phyloP scores from a whole-genome alignment of 352 stramenopile species.

The Phytophthora tubulina region DNA sequence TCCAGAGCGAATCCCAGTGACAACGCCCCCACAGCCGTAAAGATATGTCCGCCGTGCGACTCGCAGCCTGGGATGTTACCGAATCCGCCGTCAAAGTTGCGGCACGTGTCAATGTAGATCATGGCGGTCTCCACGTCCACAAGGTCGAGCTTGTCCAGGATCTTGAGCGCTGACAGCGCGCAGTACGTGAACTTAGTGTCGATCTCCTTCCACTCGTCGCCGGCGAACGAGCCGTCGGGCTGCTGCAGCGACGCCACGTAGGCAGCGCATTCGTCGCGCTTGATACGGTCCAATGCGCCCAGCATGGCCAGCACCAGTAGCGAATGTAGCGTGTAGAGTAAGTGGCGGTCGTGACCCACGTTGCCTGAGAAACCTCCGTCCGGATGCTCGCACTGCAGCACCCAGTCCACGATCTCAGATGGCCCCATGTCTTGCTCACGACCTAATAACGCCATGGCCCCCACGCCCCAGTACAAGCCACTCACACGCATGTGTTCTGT shows the following conservation, averaged over 20 bases:
- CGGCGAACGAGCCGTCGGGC: constrained; percentile 96
- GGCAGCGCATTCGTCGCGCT: constrained; percentile 78
- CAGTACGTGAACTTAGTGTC: constrained; percentile 99
- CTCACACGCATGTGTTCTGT: constrained; percentile 98
- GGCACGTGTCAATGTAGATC: constrained; percentile 95
- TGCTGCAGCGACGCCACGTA: constrained; percentile 95
- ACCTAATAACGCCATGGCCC: constrained; percentile 94
- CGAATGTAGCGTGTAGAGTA: constrained; percentile 98
- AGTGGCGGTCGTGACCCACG: constrained; percentile 95
- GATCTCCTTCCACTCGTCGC: constrained; percentile 97
- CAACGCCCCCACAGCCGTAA: constrained; percentile 97
- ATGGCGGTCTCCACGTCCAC: constrained; percentile 92
- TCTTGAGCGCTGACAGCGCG: constrained; percentile 94
- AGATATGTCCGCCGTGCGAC: constrained; percentile 98
- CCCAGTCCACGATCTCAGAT: constrained; percentile 94
- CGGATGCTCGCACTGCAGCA: constrained; percentile 95
- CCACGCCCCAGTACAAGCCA: constrained; percentile 99
- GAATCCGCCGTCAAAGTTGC: constrained; percentile 97
- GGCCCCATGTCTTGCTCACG: constrained; percentile 86
- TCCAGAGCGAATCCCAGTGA: constrained; percentile 84
- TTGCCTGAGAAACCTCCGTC: constrained; percentile 96
- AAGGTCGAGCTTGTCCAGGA: constrained; percentile 90
- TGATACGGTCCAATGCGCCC: constrained; percentile 82
- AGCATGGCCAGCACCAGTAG: constrained; percentile 98
- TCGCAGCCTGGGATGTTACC: constrained; percentile 95